phyloP scores from a whole-genome alignment of 1,284 basidiomycete species.

The Trichosporon inkin region DNA sequence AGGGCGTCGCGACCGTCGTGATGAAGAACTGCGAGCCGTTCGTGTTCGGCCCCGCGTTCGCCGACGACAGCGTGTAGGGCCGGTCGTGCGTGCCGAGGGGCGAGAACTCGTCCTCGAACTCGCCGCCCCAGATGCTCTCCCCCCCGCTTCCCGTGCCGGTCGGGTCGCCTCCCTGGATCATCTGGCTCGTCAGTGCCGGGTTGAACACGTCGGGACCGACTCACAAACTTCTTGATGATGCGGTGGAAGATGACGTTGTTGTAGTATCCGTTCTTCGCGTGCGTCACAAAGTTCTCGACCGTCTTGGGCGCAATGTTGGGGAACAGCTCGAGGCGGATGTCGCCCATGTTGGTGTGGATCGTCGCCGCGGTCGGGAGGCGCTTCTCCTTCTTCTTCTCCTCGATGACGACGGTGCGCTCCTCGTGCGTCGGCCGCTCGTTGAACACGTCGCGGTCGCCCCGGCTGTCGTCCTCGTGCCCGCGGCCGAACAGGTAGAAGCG shows the following conservation, averaged over 20 bases:
- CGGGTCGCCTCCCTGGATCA: constrained; percentile 98
- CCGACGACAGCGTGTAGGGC: constrained; percentile 98
- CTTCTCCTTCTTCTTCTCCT: constrained; percentile 62
- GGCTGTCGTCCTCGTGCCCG: constrained; percentile 84
- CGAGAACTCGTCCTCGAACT: constrained; percentile 94
- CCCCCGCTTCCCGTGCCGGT: constrained; percentile 76
- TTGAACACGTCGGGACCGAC: too few species aligned
- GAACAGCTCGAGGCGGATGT: constrained; percentile 87
- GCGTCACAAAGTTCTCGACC: constrained; percentile 95
- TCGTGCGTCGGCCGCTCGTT: constrained; percentile 97
- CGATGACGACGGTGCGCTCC: constrained; percentile 81
- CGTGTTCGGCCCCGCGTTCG: constrained; percentile 80
- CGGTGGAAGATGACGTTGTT: constrained; percentile 95
- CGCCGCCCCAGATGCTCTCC: constrained; percentile 84
- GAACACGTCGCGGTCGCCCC: constrained; percentile 92
- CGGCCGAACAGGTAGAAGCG: constrained; percentile 97
- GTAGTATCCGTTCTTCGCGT: constrained; percentile 84
- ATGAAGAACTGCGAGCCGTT: constrained; percentile 96
- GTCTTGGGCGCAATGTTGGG: constrained; percentile 87
- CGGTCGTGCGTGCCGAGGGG: constrained; percentile 85
- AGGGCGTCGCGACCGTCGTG: constrained; percentile 90
- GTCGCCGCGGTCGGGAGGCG: constrained; percentile 60
- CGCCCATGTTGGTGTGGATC: constrained; percentile 92
- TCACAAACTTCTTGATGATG: constrained; percentile 88
- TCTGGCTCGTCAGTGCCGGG: constrained; percentile 50